These are phyloP conservation scores for Halophytophthora batemanensis DNA, from an alignment of 352 stramenopile genomes.

Conservation along the genomic window DNA sequence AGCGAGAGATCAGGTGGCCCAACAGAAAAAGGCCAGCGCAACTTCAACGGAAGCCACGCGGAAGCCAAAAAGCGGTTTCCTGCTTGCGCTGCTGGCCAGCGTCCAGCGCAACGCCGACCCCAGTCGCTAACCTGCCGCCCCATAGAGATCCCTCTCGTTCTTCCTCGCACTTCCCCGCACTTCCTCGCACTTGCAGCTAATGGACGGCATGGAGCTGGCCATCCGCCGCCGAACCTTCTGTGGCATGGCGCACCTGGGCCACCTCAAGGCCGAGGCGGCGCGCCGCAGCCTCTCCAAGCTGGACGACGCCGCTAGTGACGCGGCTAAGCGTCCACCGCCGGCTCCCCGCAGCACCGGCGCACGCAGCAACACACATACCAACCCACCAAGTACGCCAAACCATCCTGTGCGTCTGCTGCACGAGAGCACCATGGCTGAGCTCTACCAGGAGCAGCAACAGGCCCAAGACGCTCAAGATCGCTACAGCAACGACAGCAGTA, in stretches of 20 bases:
- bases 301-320: conserved; percentile 15
- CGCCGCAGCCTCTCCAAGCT: conserved; percentile 28
- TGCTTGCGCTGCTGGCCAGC: too few relatives aligned
- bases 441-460: conserved; percentile 41
- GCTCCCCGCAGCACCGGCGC: conserved; percentile 2
- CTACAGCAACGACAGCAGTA: too few relatives aligned
- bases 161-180: too few relatives aligned
- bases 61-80: too few relatives aligned
- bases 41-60: too few relatives aligned
- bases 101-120: too few relatives aligned
- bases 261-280: conserved; percentile 19
- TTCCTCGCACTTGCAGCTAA: too few relatives aligned
- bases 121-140: too few relatives aligned
- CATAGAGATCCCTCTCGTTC: too few relatives aligned
- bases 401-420: conserved; percentile 34
- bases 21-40: too few relatives aligned
- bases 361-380: too few relatives aligned
- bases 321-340: conserved; percentile 12
- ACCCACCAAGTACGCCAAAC: background rate
- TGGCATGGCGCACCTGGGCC: conserved; percentile 22
- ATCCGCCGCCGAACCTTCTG: conserved; percentile 29
- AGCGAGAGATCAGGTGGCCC: too few relatives aligned
- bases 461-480: background rate
- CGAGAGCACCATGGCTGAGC: conserved; percentile 35
- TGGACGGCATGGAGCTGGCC: conserved; percentile 18